Evolutionary conservation across 345 rosid species (phyloP).

Genomic region (Eucalyptus cloeziana): DNA sequence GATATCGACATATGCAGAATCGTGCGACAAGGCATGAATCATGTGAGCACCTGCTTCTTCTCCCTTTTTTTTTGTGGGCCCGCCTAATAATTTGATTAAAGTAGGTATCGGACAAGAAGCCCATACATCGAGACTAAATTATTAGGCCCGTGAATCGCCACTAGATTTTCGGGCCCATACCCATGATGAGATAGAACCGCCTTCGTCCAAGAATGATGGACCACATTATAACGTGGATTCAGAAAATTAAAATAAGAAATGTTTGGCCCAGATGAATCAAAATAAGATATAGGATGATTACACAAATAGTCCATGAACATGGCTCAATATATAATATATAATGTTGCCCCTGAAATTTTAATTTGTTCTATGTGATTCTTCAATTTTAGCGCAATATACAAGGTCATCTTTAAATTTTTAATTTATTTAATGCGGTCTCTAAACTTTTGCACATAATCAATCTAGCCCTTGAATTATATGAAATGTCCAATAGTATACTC

Average conservation of each 20-base stretch:
- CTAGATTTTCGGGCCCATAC: background rate
- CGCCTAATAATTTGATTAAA: background rate
- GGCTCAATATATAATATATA: no score
- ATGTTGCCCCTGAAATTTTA: no score
- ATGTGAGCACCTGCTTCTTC: background rate
- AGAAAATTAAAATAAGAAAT: background rate
- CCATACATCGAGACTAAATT: background rate
- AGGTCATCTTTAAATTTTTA: no score
- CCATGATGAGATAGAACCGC: background rate
- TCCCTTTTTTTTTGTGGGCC: background rate
- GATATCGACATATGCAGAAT: background rate
- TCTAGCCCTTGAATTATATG: no score
- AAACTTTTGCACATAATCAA: background rate
- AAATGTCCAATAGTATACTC: no score
- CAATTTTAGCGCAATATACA: no score
- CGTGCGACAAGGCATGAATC: background rate
- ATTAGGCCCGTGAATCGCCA: background rate
- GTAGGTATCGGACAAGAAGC: background rate
- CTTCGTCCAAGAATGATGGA: background rate
- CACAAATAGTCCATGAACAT: background rate
- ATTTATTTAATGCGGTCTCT: background rate
- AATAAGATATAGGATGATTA: no score
- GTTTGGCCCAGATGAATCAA: background rate
- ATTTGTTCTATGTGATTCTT: fast-evolving
- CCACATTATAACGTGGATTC: background rate